Evolutionary conservation across 371 early-diverging fungal species (phyloP).

Genomic region (Rhizopus stolonifer): DNA sequence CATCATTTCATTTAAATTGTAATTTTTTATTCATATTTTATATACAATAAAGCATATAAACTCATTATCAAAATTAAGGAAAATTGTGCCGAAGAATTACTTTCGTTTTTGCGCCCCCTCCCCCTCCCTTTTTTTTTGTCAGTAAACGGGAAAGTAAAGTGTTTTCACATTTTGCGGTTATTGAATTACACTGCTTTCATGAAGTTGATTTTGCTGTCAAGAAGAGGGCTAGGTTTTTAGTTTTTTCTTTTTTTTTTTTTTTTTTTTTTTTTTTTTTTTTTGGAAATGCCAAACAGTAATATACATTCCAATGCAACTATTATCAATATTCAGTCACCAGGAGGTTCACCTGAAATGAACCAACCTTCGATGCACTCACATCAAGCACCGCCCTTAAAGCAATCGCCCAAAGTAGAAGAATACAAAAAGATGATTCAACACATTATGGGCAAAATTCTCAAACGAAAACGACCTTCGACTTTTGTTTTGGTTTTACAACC

Average conservation of each 20-base stretch:
- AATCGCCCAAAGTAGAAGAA: constrained; percentile 42
- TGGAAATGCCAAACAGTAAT: constrained; percentile 14
- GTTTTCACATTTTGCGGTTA: too few relatives aligned
- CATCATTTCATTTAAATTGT: not conserved
- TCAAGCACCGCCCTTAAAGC: constrained; percentile 3
- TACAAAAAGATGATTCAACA: constrained; percentile 43
- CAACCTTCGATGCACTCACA: constrained; percentile 16
- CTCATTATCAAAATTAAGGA: too few relatives aligned
- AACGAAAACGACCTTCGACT: constrained; percentile 44
- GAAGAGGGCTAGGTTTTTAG: too few relatives aligned
- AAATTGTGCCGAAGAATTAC: too few relatives aligned
- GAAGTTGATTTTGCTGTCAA: too few relatives aligned
- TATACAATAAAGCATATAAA: too few relatives aligned
- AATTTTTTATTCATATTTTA: not conserved
- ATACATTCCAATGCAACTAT: constrained; percentile 23
- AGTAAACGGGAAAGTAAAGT: too few relatives aligned
- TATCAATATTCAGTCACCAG: constrained; percentile 25
- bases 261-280: not conserved
- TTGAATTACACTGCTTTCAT: too few relatives aligned
- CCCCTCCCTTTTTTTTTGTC: too few relatives aligned
- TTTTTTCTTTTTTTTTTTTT: too few relatives aligned
- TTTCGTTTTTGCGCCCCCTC: too few relatives aligned
- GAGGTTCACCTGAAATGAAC: constrained; percentile 1
- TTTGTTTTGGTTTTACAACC: constrained; percentile 21
- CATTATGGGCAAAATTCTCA: constrained; percentile 35